Evolutionary conservation across 768 basidiomycete species (phyloP).

Genomic region (Amanita brunnescens): DNA sequence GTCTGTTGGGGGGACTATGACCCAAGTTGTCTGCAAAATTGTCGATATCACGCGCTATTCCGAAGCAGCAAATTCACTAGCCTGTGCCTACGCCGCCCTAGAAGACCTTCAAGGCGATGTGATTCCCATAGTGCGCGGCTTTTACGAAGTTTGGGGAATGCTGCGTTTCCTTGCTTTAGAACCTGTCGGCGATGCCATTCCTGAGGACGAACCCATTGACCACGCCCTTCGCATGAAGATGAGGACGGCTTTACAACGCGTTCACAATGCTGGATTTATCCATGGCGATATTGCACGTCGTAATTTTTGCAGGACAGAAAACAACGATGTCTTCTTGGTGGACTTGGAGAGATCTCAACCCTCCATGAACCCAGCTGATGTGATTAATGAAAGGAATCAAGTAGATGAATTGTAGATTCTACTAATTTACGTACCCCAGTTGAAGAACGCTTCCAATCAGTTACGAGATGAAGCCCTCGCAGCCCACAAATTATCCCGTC

Average conservation of each 20-base stretch:
- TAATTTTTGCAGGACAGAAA: background rate
- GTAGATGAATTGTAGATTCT: background rate
- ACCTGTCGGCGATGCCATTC: constrained; percentile 12
- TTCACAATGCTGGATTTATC: constrained; percentile 1
- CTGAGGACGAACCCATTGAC: background rate
- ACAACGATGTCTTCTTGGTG: background rate
- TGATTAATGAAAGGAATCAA: background rate
- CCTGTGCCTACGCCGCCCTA: constrained; percentile 11
- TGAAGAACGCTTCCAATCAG: no score
- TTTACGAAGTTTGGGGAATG: constrained; percentile 14
- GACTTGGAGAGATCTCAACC: background rate
- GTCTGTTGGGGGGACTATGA: background rate
- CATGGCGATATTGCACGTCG: constrained; percentile 1
- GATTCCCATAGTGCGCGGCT: constrained; percentile 13
- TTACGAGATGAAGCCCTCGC: no score
- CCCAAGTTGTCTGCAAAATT: constrained; percentile 11
- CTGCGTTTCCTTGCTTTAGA: constrained; percentile 14
- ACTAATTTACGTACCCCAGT: no score
- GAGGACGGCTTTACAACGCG: background rate
- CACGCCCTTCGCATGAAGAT: background rate
- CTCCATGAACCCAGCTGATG: background rate
- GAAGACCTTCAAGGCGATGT: constrained; percentile 9
- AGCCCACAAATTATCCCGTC: no score
- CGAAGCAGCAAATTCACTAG: constrained; percentile 7
- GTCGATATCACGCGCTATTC: constrained; percentile 10